Conservation (phyloP, 257 asterid genomes). For the Hygrophila difformis region DNA sequence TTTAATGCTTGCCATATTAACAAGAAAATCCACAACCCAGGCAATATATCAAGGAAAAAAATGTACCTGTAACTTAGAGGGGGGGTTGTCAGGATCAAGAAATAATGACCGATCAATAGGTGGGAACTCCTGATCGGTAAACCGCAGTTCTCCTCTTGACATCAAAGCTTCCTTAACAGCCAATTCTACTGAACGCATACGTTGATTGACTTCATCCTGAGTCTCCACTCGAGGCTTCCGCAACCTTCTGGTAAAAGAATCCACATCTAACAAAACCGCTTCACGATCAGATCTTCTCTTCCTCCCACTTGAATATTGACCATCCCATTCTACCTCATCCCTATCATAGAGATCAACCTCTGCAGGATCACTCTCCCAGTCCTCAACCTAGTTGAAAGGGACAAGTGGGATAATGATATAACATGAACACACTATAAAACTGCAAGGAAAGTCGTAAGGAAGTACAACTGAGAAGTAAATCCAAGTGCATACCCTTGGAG, state of each 20-base stretch:
- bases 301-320: constrained; percentile 98
- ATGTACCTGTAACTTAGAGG: constrained; percentile 78
- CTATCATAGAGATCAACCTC: constrained; percentile 97
- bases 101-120: constrained; percentile 84
- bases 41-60: constrained; percentile 8
- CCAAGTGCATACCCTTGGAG: constrained; percentile 67
- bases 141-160: constrained; percentile 86
- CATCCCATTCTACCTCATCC: constrained; percentile 99
- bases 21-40: constrained; percentile 2
- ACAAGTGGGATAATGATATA: constrained; percentile 11
- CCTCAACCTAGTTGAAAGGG: constrained; percentile 60
- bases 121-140: constrained; percentile 98
- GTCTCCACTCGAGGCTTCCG: constrained; percentile 91
- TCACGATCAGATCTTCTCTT: constrained; percentile 87
- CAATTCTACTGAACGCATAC: constrained; percentile 90
- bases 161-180: constrained; percentile 96
- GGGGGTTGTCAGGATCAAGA: constrained; percentile 85
- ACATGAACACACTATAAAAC: constrained; percentile 7
- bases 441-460: neutral
- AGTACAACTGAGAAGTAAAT: constrained; percentile 9
- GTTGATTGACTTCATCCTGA: constrained; percentile 83
- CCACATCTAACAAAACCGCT: constrained; percentile 65
- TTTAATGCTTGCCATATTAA: neutral
- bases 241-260: constrained; percentile 86
- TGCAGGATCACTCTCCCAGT: constrained; percentile 99